Evolutionary conservation across 2,329 filamentous ascomycete genomes (phyloP), one percentile per base, ranked within the genome.

Genomic region (Aspergillus felis): DNA sequence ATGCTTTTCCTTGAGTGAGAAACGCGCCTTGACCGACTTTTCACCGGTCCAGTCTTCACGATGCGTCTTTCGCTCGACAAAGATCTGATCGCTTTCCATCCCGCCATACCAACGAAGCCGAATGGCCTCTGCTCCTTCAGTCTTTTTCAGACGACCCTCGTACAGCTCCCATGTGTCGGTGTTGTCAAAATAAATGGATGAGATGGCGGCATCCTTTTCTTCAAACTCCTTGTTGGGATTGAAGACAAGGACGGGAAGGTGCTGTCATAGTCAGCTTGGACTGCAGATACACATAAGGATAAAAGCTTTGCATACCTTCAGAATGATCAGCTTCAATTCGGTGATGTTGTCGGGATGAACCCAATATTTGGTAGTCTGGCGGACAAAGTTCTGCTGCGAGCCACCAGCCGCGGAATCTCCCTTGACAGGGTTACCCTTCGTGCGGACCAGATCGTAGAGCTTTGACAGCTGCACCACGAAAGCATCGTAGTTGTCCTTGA

Each of bases 291-390:
- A 9, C 5, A 5, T 17, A 52, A n/a, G 38, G 20, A 38, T 27
- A 42, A 20, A 14, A 32, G 53, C 3, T n/a, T 12, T 17, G 12
- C 70, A 48, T 70, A 82, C 80, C 81, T 99, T 97, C 53, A 99
- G 81, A 70, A 99, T 92, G 71, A 99, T 93, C 74, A 99, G 87
- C 80, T 99, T 99, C 61, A 99, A 78, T 78, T 99, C 94, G 4
- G 94, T 97, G 66, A 99, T 94, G 71, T 99, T 99, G 76, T 97
- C 94, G 2, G 90, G 91, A 71, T 99, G 94, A 49, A 99, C 94
- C 94, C 94, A 99, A 79, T 99, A 99, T 76, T 99, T 99, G 32
- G 94, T 99, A 0, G 94, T 99, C 72, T 97, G 91, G 58, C 94
- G 90, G 61, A 99, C 87, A 71, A 99, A 99, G 80, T 89, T 97